Conservation (phyloP, 2,329 filamentous ascomycete species). For the Aspergillus jensenii region DNA sequence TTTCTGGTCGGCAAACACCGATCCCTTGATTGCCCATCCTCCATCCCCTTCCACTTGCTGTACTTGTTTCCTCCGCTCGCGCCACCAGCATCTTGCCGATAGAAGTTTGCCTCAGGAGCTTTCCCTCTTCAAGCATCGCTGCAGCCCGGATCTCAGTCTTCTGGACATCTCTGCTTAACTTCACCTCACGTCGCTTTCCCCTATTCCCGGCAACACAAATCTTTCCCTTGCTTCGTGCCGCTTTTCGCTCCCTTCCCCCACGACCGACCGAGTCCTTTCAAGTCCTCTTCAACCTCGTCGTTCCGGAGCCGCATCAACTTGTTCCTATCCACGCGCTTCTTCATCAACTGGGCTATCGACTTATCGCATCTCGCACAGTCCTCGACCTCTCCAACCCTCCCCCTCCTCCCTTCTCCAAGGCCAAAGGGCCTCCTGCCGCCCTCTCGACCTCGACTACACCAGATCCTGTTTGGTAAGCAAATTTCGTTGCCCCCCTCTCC, state of each 20-base stretch:
- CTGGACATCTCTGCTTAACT: slow-evolving; percentile 1
- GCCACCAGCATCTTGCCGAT: slow-evolving; percentile 12
- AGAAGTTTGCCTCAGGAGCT: slow-evolving; percentile 12
- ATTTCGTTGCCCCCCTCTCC: slow-evolving; percentile 11
- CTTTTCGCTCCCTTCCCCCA: slow-evolving; percentile 13
- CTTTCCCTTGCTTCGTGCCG: slow-evolving; percentile 9
- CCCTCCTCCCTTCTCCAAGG: slow-evolving; percentile 22
- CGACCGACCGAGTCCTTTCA: slow-evolving; percentile 3
- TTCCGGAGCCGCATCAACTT: slow-evolving; percentile 20
- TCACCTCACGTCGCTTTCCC: slow-evolving; percentile 3
- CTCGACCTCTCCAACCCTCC: slow-evolving; percentile 24
- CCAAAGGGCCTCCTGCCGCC: slow-evolving; percentile 29
- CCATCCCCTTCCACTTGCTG: slow-evolving; percentile 6
- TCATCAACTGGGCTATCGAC: slow-evolving; percentile 20
- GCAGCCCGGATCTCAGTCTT: background rate
- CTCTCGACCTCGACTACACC: slow-evolving; percentile 25
- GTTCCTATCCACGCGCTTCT: slow-evolving; percentile 17
- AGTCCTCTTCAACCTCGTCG: slow-evolving; percentile 8
- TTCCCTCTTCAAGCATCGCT: background rate
- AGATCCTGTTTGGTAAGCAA: slow-evolving; percentile 31
- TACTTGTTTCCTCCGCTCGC: slow-evolving; percentile 10
- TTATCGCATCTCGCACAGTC: slow-evolving; percentile 10
- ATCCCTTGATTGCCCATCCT: slow-evolving; percentile 13
- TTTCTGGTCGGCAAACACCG: slow-evolving; percentile 3
- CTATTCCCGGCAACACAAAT: slow-evolving; percentile 1